A percentile compares a stretch with the other conserved stretches of the same genome.
phyloP scores from a whole-genome alignment of 2,329 filamentous ascomycete genomes.

The Claviceps arundinis region DNA sequence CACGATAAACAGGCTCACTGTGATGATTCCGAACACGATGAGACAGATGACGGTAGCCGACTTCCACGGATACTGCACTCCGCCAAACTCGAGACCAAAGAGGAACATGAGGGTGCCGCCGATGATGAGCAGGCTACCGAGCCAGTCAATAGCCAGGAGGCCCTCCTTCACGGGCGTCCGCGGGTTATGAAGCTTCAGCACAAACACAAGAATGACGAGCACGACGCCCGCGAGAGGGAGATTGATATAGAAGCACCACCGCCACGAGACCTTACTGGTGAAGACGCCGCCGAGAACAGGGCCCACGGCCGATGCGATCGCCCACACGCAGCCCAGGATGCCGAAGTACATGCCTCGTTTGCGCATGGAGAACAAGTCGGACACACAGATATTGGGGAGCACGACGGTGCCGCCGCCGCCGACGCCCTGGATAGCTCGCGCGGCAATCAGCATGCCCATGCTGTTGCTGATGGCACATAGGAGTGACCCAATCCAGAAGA shows the following conservation, averaged over 20 bases:
- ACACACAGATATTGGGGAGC: slow-evolving; percentile 46
- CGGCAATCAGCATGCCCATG: slow-evolving; percentile 40
- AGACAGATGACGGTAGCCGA: slow-evolving; percentile 66
- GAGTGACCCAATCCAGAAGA: slow-evolving; percentile 43
- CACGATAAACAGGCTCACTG: slow-evolving; percentile 52
- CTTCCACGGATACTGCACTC: slow-evolving; percentile 59
- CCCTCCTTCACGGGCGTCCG: slow-evolving; percentile 49
- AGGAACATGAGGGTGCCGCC: slow-evolving; percentile 76
- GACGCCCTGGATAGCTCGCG: slow-evolving; percentile 41
- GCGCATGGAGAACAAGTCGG: slow-evolving; percentile 41
- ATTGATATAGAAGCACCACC: slow-evolving; percentile 61
- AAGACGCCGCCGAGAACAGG: slow-evolving; percentile 58
- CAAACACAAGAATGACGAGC: slow-evolving; percentile 40
- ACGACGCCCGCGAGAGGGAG: slow-evolving; percentile 32
- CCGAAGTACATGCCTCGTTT: slow-evolving; percentile 39
- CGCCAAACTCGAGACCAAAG: slow-evolving; percentile 75
- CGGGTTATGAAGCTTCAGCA: slow-evolving; percentile 56
- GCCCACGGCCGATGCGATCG: slow-evolving; percentile 49
- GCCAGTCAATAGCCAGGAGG: slow-evolving; percentile 49
- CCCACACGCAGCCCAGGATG: slow-evolving; percentile 45
- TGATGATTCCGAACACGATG: slow-evolving; percentile 56
- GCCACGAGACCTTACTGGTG: slow-evolving; percentile 49
- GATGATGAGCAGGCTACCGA: slow-evolving; percentile 45
- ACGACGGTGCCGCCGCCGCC: slow-evolving; percentile 45
- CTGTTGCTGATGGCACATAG: slow-evolving; percentile 36